Conservation (phyloP, 441 rosid species). For the Erysimum pusillum region DNA sequence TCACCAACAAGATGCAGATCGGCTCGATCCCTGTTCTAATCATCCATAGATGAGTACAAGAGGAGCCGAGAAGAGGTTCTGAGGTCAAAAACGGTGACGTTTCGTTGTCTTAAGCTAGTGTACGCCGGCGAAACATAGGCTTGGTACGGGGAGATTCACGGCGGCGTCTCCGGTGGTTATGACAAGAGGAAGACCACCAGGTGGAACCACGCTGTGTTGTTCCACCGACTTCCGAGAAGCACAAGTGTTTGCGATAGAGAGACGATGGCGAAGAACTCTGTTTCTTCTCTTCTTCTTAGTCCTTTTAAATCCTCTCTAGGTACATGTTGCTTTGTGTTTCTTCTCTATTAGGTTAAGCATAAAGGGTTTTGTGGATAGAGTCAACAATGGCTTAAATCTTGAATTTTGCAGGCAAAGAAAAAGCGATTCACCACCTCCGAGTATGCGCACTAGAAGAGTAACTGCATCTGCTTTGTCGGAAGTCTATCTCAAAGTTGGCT, state of each 20-base stretch:
- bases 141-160: slow-evolving; percentile 41
- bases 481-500: slow-evolving; percentile 20
- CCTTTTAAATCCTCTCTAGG: slow-evolving; percentile 93
- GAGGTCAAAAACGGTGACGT: slow-evolving; percentile 68
- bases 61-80: slow-evolving; percentile 74
- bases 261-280: slow-evolving; percentile 49
- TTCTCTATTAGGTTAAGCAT: not conserved
- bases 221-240: slow-evolving; percentile 73
- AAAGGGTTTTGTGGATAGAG: not conserved
- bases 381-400: slow-evolving; percentile 14
- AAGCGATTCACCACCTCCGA: slow-evolving; percentile 46
- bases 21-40: slow-evolving; percentile 85
- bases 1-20: slow-evolving; percentile 92
- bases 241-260: slow-evolving; percentile 75
- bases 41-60: slow-evolving; percentile 71
- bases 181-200: slow-evolving; percentile 55
- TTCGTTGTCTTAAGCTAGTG: slow-evolving; percentile 66
- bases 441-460: slow-evolving; percentile 40
- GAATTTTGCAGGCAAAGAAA: slow-evolving; percentile 43
- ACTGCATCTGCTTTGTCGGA: slow-evolving; percentile 36
- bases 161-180: slow-evolving; percentile 58
- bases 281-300: slow-evolving; percentile 49
- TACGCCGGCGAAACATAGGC: slow-evolving; percentile 64
- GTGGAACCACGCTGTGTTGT: slow-evolving; percentile 61
- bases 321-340: slow-evolving; percentile 52